Evolutionary conservation across 2,329 filamentous ascomycete species (phyloP).

Genomic region (Fusarium guadeloupense): DNA sequence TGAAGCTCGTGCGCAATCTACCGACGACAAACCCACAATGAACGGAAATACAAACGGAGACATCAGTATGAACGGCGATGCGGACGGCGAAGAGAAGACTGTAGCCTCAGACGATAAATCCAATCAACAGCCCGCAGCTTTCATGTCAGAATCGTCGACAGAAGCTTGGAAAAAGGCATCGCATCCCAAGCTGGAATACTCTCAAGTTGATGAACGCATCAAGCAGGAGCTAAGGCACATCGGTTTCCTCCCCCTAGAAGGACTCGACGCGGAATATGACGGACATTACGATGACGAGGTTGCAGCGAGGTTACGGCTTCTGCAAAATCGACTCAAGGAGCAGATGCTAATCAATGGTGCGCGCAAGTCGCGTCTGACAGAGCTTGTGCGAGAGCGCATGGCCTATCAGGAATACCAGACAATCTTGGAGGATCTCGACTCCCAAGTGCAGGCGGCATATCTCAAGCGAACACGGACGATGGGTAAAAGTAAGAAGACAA

Average conservation of each 20-base stretch:
- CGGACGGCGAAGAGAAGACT: constrained; percentile 47
- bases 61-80: constrained; percentile 62
- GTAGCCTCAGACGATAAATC: constrained; percentile 51
- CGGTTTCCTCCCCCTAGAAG: constrained; percentile 79
- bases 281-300: constrained; percentile 94
- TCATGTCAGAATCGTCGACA: constrained; percentile 79
- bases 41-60: constrained; percentile 66
- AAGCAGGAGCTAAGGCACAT: constrained; percentile 92
- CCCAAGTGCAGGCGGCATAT: constrained; percentile 93
- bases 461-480: constrained; percentile 94
- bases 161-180: constrained; percentile 82
- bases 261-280: constrained; percentile 78
- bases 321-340: constrained; percentile 84
- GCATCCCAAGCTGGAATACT: constrained; percentile 81
- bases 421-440: constrained; percentile 95
- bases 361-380: constrained; percentile 84
- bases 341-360: constrained; percentile 90
- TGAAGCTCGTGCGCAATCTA: constrained; percentile 67
- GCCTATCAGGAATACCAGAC: constrained; percentile 97
- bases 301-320: constrained; percentile 83
- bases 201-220: constrained; percentile 87
- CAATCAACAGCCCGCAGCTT: constrained; percentile 73
- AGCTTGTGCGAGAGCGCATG: constrained; percentile 90
- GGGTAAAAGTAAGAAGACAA: constrained; percentile 92
- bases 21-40: constrained; percentile 65